These are phyloP conservation scores for Avena insularis DNA, from an alignment of 176 grass and related monocot genomes.

Conservation along the genomic window DNA sequence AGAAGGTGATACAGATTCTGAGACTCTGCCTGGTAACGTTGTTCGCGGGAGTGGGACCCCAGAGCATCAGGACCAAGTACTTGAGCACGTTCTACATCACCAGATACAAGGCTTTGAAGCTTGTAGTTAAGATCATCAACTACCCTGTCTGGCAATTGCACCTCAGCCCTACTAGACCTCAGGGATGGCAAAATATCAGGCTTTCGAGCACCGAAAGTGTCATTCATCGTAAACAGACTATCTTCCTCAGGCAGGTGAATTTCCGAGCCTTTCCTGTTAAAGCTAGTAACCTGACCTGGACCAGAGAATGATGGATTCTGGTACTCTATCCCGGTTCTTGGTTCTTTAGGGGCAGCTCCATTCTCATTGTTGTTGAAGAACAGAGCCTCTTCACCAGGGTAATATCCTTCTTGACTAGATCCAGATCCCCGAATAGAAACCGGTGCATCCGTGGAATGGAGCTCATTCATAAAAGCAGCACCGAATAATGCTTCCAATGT, in stretches of 20 bases:
- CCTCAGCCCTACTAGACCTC: slow-evolving; percentile 59
- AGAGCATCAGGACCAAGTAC: slow-evolving; percentile 53
- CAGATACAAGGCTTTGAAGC: slow-evolving; percentile 59
- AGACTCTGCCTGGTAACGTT: slow-evolving; percentile 47
- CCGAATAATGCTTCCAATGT: slow-evolving; percentile 93
- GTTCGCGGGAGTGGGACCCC: slow-evolving; percentile 40
- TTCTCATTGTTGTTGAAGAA: slow-evolving; percentile 45
- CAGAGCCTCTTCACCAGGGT: slow-evolving; percentile 43
- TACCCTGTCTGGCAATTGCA: slow-evolving; percentile 45
- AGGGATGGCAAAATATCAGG: slow-evolving; percentile 47
- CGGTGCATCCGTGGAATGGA: slow-evolving; percentile 90
- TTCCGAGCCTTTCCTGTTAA: slow-evolving; percentile 60
- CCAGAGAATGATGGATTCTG: slow-evolving; percentile 33
- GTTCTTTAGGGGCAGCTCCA: slow-evolving; percentile 29
- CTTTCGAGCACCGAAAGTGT: slow-evolving; percentile 53
- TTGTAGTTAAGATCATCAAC: slow-evolving; percentile 61
- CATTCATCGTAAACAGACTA: slow-evolving; percentile 69
- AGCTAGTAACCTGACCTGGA: slow-evolving; percentile 46
- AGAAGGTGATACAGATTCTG: slow-evolving; percentile 66
- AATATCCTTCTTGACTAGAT: slow-evolving; percentile 51
- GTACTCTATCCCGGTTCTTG: slow-evolving; percentile 32
- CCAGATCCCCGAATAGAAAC: slow-evolving; percentile 71
- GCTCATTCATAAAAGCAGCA: slow-evolving; percentile 88
- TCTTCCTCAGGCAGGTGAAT: slow-evolving; percentile 92
- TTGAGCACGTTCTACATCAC: slow-evolving; percentile 57